Evolutionary conservation across 164 flowering plant species (phyloP).

Genomic region (Aristolochia californica): DNA sequence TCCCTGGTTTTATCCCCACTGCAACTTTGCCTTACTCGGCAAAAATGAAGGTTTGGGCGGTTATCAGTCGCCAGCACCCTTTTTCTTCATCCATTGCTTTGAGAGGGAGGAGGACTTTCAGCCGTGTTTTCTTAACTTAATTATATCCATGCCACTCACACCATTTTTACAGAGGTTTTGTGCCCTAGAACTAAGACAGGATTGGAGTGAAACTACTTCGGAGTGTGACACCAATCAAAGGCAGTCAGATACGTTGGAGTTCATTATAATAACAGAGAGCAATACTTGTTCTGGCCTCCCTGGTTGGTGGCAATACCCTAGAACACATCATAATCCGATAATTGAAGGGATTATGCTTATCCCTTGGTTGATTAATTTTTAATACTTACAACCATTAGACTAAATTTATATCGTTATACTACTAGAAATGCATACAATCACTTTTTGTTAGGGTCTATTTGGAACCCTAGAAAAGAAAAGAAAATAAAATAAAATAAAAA

Average conservation of each 20-base stretch:
- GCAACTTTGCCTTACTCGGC: slow-evolving; percentile 4
- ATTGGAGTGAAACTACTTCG: not conserved
- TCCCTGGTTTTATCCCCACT: slow-evolving; percentile 12
- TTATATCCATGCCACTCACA: slow-evolving; percentile 1
- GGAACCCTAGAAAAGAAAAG: too few relatives aligned
- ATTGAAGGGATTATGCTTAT: too few relatives aligned
- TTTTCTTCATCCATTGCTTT: slow-evolving; percentile 2
- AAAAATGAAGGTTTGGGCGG: slow-evolving; percentile 10
- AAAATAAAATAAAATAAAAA: too few relatives aligned
- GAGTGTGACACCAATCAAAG: not conserved
- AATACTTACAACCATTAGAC: too few relatives aligned
- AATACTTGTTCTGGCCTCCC: not conserved
- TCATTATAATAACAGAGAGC: not conserved
- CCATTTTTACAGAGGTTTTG: too few relatives aligned
- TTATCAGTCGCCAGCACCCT: slow-evolving; percentile 14
- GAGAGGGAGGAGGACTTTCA: not conserved
- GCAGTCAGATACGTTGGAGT: not conserved
- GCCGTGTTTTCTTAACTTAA: not conserved
- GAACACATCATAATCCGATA: too few relatives aligned
- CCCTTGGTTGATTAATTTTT: too few relatives aligned
- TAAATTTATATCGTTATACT: too few relatives aligned
- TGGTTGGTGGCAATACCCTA: too few relatives aligned
- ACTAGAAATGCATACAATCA: too few relatives aligned
- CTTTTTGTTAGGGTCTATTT: too few relatives aligned
- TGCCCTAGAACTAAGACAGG: not conserved